phyloP scores from a whole-genome alignment of 1,284 basidiomycete genomes.

The Farysia itapuensis region DNA sequence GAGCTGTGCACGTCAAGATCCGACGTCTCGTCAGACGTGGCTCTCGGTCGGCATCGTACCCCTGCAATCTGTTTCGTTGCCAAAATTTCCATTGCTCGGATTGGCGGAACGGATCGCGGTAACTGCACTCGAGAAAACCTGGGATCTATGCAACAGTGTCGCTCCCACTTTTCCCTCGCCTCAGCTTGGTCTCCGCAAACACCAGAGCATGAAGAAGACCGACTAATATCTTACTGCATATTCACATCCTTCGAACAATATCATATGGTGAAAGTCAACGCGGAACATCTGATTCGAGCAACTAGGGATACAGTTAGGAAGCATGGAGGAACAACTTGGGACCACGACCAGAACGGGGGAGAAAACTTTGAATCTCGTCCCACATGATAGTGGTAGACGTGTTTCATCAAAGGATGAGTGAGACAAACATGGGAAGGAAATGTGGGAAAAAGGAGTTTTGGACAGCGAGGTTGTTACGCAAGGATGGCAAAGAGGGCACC shows the following conservation, averaged over 20 bases:
- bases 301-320: too few relatives aligned
- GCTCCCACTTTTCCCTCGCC: slow-evolving; percentile 2
- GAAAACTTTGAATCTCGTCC: background rate
- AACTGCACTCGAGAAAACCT: background rate
- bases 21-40: background rate
- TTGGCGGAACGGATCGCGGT: background rate
- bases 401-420: too few relatives aligned
- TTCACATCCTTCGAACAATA: too few relatives aligned
- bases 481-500: background rate
- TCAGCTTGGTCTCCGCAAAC: background rate
- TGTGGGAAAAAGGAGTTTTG: background rate
- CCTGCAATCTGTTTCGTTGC: background rate
- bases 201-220: slow-evolving; percentile 7
- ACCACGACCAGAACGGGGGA: too few relatives aligned
- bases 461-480: background rate
- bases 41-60: background rate
- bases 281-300: too few relatives aligned
- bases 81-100: slow-evolving; percentile 2
- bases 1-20: slow-evolving; percentile 12
- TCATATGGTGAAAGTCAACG: too few relatives aligned
- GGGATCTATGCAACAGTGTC: slow-evolving; percentile 2
- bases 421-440: too few relatives aligned
- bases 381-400: background rate
- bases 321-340: too few relatives aligned
- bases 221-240: too few relatives aligned